Evolutionary conservation across 371 early-diverging fungal genomes (phyloP), one percentile per base, ranked within the genome.

Genomic region (Mortierella sp.): DNA sequence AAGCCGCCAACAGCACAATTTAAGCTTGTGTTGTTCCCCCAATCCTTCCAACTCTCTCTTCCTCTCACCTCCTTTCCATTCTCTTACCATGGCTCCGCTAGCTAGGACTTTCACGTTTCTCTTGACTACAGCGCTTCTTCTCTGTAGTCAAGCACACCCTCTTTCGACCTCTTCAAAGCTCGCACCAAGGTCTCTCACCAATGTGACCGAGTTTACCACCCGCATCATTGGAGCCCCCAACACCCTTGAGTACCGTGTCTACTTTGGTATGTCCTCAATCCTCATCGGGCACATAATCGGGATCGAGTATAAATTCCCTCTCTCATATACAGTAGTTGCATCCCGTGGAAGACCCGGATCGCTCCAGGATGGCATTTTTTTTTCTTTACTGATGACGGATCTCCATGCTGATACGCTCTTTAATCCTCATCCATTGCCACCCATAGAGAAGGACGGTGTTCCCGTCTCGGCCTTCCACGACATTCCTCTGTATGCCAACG

Each of bases 381-480:
- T 46, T 65, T 14, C 25, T 28, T 25, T 25, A 16, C 23, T 44
- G 19, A 21, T 48, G 48, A 7, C 29, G 11, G 16, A 46, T 45
- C 25, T 12, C 19, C 11, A 45, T n/a, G n/a, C 14, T 30, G 29
- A 62, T 23, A 9, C 50, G n/a, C 30, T 1, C 18, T 16, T 30
- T 29, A 30, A 18, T 18, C 15, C 51, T 26, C 28, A 16, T 44
- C 19, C 50, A 37, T 55, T 55, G 25, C 44, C 11, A 25, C 37
- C 60, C 23, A 14, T 69, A 89, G 88, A 88, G 81, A 88, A 87
- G 79, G 82, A 91, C 64, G 91, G 91, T 30, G 74, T 70, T 14
- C 66, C 84, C 14, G 87, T 99, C 64, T 98, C 99, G n/a, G 96
- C 98, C 43, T 98, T 98, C 87, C 99, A 99, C 87, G 99, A 99